Percentiles rank a stretch among this genome's conserved stretches.
These are phyloP conservation scores for Carpinus viminea DNA, from an alignment of 306 rosid genomes.

Conservation along the genomic window DNA sequence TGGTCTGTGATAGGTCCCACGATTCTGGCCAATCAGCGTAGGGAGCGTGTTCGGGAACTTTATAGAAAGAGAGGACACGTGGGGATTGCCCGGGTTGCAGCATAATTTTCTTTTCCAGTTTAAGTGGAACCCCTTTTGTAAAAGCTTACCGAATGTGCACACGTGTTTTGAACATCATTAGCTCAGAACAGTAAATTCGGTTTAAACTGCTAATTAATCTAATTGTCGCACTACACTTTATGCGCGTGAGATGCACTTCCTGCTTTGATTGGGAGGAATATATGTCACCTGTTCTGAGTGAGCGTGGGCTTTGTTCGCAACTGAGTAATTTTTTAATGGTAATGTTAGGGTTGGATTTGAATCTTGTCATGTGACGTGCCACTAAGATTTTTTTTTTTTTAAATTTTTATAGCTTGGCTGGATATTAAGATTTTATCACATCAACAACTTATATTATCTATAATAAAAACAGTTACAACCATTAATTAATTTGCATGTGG, in stretches of 20 bases:
- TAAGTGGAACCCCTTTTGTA: constrained; percentile 36
- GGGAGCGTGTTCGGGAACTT: constrained; percentile 33
- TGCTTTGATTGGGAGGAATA: neutral
- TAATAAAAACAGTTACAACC: too few relatives aligned
- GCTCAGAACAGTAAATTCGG: constrained; percentile 19
- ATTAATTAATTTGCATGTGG: too few relatives aligned
- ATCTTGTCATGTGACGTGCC: neutral
- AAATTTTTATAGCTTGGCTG: too few relatives aligned
- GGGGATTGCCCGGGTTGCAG: constrained; percentile 46
- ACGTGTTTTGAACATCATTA: constrained; percentile 40
- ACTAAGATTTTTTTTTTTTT: neutral
- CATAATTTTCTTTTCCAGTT: constrained; percentile 49
- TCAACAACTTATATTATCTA: too few relatives aligned
- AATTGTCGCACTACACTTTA: neutral
- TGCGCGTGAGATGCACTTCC: neutral
- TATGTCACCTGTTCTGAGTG: neutral
- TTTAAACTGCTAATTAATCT: neutral
- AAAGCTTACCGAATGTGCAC: constrained; percentile 38
- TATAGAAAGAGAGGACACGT: constrained; percentile 45
- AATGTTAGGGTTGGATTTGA: neutral
- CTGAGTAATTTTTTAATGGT: neutral
- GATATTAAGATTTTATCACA: too few relatives aligned
- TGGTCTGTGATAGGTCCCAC: constrained; percentile 43
- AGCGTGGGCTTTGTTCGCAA: neutral
- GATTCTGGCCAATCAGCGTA: constrained; percentile 26